Percentiles rank a stretch among this genome's conserved stretches.
Evolutionary conservation across 2,329 filamentous ascomycete species (phyloP).

Genomic region (Myriangium duriaei): DNA sequence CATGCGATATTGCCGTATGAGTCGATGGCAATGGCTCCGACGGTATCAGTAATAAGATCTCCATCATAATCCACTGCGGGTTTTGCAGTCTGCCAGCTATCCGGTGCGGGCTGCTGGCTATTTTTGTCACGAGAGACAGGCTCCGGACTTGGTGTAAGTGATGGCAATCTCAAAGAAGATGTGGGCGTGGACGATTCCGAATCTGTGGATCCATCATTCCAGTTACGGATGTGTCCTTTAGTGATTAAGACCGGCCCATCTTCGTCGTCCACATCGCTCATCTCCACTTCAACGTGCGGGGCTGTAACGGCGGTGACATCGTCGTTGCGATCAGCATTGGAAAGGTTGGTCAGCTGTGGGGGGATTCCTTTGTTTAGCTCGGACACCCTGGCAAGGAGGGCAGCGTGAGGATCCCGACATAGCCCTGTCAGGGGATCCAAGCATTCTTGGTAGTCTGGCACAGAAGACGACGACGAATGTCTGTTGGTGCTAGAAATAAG

Average conservation of each 20-base stretch:
- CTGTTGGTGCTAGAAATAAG: background rate
- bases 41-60: constrained; percentile 77
- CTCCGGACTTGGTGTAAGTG: constrained; percentile 16
- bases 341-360: background rate
- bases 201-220: constrained; percentile 28
- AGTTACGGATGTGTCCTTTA: constrained; percentile 10
- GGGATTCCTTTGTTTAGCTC: background rate
- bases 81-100: background rate
- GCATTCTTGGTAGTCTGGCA: constrained; percentile 3
- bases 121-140: background rate
- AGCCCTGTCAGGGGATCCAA: background rate
- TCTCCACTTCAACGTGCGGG: constrained; percentile 11
- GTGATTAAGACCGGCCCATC: background rate
- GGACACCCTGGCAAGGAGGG: background rate
- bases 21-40: constrained; percentile 91
- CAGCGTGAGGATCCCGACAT: background rate
- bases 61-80: constrained; percentile 12
- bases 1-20: constrained; percentile 77
- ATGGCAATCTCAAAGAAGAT: constrained; percentile 15
- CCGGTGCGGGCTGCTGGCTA: background rate
- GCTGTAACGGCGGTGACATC: background rate
- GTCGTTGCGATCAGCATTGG: background rate
- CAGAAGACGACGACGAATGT: constrained; percentile 15
- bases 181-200: constrained; percentile 15
- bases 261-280: constrained; percentile 18